Evolutionary conservation across 148 eudicot genomes (phyloP).

Genomic region (Vaccinium corymbosum): DNA sequence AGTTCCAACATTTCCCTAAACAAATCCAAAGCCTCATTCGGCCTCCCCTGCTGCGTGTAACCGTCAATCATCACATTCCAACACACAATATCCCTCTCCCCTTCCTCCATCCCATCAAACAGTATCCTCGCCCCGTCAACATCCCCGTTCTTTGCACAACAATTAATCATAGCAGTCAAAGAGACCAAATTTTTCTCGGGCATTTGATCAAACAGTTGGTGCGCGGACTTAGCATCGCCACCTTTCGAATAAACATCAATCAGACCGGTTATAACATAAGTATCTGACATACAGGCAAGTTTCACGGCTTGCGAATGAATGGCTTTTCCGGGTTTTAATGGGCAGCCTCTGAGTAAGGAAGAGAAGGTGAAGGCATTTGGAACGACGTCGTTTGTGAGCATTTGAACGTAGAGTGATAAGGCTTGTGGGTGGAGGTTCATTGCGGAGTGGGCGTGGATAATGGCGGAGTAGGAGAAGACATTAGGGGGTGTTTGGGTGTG

Average conservation of each 20-base stretch:
- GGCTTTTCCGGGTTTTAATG: conserved; percentile 32
- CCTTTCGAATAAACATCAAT: conserved; percentile 60
- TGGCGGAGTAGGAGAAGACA: conserved; percentile 64
- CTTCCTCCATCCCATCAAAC: conserved; percentile 71
- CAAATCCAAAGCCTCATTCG: conserved; percentile 56
- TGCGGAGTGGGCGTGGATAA: conserved; percentile 49
- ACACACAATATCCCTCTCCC: conserved; percentile 70
- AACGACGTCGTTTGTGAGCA: conserved; percentile 52
- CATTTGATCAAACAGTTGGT: conserved; percentile 62
- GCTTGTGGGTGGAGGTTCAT: conserved; percentile 42
- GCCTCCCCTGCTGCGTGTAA: conserved; percentile 59
- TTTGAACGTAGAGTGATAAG: conserved; percentile 40
- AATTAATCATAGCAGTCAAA: conserved; percentile 67
- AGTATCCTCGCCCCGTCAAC: conserved; percentile 46
- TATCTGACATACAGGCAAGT: conserved; percentile 45
- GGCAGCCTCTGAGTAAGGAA: conserved; percentile 49
- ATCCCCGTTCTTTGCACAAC: conserved; percentile 64
- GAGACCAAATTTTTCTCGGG: conserved; percentile 63
- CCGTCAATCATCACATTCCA: conserved; percentile 98
- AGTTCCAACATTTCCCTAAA: conserved; percentile 58
- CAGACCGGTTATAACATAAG: conserved; percentile 63
- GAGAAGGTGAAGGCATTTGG: conserved; percentile 81
- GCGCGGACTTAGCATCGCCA: conserved; percentile 56
- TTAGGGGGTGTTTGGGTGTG: conserved; percentile 35
- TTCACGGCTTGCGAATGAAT: conserved; percentile 60